Conservation (phyloP, 345 rosid species). For the Jatropha curcas region DNA sequence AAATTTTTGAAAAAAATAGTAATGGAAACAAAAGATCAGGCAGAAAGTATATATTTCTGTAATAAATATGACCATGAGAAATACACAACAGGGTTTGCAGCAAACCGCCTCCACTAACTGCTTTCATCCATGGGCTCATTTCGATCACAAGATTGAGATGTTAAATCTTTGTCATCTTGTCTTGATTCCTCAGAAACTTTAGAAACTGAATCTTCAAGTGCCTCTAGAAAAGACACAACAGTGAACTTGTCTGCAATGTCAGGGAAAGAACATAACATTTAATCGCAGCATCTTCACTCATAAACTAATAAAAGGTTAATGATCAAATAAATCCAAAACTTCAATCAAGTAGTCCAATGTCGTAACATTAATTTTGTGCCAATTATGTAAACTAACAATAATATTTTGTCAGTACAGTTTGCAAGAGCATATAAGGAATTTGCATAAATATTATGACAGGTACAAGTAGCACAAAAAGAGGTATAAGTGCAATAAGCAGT, state of each 20-base stretch:
- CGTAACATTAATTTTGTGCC: too few relatives aligned
- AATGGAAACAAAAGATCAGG: background rate
- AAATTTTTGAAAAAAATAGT: background rate
- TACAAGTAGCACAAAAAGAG: too few relatives aligned
- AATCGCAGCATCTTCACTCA: background rate
- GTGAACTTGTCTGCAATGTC: slow-evolving; percentile 78
- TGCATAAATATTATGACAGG: too few relatives aligned
- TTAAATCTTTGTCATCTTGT: slow-evolving; percentile 42
- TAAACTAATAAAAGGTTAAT: background rate
- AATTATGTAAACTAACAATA: too few relatives aligned
- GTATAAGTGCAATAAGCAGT: too few relatives aligned
- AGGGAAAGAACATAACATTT: background rate
- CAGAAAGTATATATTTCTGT: background rate
- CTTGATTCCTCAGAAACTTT: slow-evolving; percentile 34
- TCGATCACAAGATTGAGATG: slow-evolving; percentile 40
- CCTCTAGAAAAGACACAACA: slow-evolving; percentile 89
- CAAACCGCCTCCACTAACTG: slow-evolving; percentile 26
- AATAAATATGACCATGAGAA: background rate
- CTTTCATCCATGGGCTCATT: slow-evolving; percentile 63
- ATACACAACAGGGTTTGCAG: slow-evolving; percentile 8
- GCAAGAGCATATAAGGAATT: too few relatives aligned
- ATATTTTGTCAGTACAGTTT: too few relatives aligned
- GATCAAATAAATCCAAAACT: background rate
- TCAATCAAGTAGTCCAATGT: too few relatives aligned
- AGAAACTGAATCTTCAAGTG: slow-evolving; percentile 86